A percentile compares a stretch with the other conserved stretches of the same genome.
Conservation (phyloP, 176 grass and related monocot species). For the Phoenix dactylifera region DNA sequence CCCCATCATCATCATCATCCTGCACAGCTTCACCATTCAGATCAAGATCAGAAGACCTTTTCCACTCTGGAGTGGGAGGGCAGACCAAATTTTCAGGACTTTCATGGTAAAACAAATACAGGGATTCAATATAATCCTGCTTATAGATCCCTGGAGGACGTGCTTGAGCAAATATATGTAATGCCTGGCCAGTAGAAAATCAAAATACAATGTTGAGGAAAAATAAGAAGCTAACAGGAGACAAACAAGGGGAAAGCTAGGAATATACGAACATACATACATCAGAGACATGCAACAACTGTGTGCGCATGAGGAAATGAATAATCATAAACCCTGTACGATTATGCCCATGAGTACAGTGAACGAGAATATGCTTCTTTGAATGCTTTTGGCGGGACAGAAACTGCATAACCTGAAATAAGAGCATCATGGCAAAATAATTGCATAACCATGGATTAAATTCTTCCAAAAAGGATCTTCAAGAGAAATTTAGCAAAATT, state of each 20-base stretch:
- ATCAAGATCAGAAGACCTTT: conserved; percentile 80
- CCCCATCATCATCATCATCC: conserved; percentile 65
- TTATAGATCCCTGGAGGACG: conserved; percentile 98
- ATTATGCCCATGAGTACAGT: conserved; percentile 99
- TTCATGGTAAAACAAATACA: conserved; percentile 97
- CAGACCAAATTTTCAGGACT: conserved; percentile 64
- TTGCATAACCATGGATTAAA: no score
- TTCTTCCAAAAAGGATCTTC: no score
- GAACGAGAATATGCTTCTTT: conserved; percentile 88
- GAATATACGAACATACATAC: conserved; percentile 21
- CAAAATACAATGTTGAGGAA: conserved; percentile 33
- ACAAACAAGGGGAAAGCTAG: background rate
- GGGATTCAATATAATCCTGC: conserved; percentile 79
- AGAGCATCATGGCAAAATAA: background rate
- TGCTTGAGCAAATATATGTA: conserved; percentile 67
- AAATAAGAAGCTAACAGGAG: background rate
- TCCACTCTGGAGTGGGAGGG: conserved; percentile 91
- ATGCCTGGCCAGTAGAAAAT: conserved; percentile 32
- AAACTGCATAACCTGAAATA: conserved; percentile 66
- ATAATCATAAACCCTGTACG: conserved; percentile 99
- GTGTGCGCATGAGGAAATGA: conserved; percentile 90
- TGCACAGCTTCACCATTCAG: conserved; percentile 95
- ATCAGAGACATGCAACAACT: conserved; percentile 54
- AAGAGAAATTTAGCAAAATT: no score
- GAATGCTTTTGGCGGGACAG: conserved; percentile 60